A percentile compares a stretch with the other conserved stretches of the same genome.
These are phyloP conservation scores for Clonostachys rosea DNA, from an alignment of 2,329 filamentous ascomycete species.

Conservation along the genomic window DNA sequence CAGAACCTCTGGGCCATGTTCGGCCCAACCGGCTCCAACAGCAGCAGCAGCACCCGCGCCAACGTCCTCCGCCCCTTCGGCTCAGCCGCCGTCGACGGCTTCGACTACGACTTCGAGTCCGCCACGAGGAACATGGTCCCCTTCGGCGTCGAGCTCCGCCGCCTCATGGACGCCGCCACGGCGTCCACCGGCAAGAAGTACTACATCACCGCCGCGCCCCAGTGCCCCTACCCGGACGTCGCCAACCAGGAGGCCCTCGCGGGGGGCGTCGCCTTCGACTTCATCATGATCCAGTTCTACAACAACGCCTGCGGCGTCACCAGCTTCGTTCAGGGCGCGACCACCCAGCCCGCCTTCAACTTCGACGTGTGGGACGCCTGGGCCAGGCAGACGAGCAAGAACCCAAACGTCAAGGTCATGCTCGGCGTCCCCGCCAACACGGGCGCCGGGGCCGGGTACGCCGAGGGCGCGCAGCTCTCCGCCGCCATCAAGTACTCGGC, in stretches of 20 bases:
- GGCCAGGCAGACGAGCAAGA: conserved; percentile 53
- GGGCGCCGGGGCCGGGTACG: conserved; percentile 52
- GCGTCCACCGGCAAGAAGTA: conserved; percentile 48
- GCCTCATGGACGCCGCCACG: conserved; percentile 37
- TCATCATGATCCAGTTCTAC: conserved; percentile 62
- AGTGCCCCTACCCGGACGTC: conserved; percentile 62
- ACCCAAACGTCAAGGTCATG: conserved; percentile 56
- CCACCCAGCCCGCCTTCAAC: conserved; percentile 52
- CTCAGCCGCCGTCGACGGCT: conserved; percentile 62
- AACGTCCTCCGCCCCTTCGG: conserved; percentile 61
- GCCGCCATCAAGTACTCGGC: conserved; percentile 48
- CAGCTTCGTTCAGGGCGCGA: conserved; percentile 38
- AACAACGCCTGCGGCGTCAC: conserved; percentile 62
- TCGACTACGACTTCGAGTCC: conserved; percentile 73
- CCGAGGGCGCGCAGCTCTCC: conserved; percentile 36
- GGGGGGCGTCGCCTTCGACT: conserved; percentile 51
- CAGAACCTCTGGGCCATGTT: conserved; percentile 67
- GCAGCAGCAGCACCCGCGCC: conserved; percentile 5
- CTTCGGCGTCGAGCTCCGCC: conserved; percentile 55
- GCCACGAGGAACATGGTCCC: conserved; percentile 52
- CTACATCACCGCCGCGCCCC: conserved; percentile 61
- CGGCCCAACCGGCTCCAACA: conserved; percentile 45
- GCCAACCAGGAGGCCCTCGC: conserved; percentile 53
- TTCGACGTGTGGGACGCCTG: conserved; percentile 61
- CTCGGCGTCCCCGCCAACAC: conserved; percentile 55